These are phyloP conservation scores for Verticillium zaregamsianum DNA, from an alignment of 2,329 filamentous ascomycete genomes.

Conservation along the genomic window DNA sequence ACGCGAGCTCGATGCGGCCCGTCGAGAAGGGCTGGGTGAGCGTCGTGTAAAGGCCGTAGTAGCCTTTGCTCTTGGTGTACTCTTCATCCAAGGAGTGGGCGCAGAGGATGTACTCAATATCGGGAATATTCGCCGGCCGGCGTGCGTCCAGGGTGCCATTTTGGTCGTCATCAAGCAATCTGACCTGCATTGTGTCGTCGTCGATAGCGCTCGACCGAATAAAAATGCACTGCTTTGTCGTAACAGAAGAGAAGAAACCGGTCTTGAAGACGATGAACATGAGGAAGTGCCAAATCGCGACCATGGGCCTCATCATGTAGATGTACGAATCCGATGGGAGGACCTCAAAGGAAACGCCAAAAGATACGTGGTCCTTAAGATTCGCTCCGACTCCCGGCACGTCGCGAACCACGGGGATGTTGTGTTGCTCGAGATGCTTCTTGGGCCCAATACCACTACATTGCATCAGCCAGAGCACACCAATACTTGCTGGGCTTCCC, in stretches of 20 bases:
- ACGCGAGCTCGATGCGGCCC: conserved; percentile 25
- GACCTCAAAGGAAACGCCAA: conserved; percentile 21
- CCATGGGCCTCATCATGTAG: conserved; percentile 14
- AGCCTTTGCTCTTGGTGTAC: conserved; percentile 17
- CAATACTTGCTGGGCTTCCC: not conserved
- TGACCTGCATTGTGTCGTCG: conserved; percentile 18
- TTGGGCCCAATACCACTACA: conserved; percentile 25
- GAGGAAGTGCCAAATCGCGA: conserved; percentile 21
- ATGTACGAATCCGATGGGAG: conserved; percentile 19
- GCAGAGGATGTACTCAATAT: conserved; percentile 31
- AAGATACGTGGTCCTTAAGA: conserved; percentile 22
- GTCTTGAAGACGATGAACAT: conserved; percentile 22
- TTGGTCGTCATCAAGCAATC: not conserved
- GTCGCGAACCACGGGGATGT: conserved; percentile 18
- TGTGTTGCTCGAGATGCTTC: conserved; percentile 11
- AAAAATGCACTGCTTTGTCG: conserved; percentile 18
- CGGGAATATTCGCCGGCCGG: conserved; percentile 19
- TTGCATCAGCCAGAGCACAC: not conserved
- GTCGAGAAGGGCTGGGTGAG: conserved; percentile 23
- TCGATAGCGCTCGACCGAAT: conserved; percentile 21
- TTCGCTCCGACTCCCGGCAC: conserved; percentile 20
- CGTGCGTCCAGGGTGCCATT: conserved; percentile 15
- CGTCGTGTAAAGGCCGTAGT: conserved; percentile 20
- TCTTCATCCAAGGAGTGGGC: conserved; percentile 26
- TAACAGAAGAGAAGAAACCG: conserved; percentile 17